Evolutionary conservation across 2,329 filamentous ascomycete genomes (phyloP), one percentile per base, ranked within the genome.

Genomic region (Fusarium transvaalense): DNA sequence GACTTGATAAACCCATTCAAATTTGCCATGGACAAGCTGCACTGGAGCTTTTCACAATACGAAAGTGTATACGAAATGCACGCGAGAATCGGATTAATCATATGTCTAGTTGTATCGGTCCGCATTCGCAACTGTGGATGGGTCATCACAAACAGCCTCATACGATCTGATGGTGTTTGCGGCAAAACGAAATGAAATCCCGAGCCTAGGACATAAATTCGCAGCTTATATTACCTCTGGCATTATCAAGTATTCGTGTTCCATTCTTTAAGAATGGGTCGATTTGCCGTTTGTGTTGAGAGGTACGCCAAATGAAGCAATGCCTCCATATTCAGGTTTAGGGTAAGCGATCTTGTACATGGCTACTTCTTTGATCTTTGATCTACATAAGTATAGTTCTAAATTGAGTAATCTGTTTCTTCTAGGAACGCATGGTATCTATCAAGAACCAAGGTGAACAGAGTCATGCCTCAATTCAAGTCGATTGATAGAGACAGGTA

Each of bases 91-190:
- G 57, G n/a, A 55, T 41, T 41, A 13, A 43, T 48, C 45, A 23
- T 56, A 51, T 21, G 21, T 56, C 39, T 55, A 10, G 38, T 43
- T 13, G 48, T 29, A 25, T 64, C 60, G 67, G 29, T 41, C 53
- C 50, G 56, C 32, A 25, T 55, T 45, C 46, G 21, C 35, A 55
- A 51, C 42, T 63, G 8, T 43, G 23, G 31, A 57, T 62, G 35
- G 56, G 42, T 23, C n/a, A 57, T 54, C 23, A 19, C 34, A 45
- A 47, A 37, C 23, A 38, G 59, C 43, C 56, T 73, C 71, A 53
- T 70, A 73, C 65, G 68, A 73, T 51, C 21, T n/a, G 21, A 27
- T 25, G 21, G 10, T n/a, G 21, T 47, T 50, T 21, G 21, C 42
- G 41, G 54, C 45, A 42, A 54, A 32, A 38, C 31, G 43, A 31